Evolutionary conservation across 768 basidiomycete genomes (phyloP).

Genomic region (Xerocomellus dryophilus): DNA sequence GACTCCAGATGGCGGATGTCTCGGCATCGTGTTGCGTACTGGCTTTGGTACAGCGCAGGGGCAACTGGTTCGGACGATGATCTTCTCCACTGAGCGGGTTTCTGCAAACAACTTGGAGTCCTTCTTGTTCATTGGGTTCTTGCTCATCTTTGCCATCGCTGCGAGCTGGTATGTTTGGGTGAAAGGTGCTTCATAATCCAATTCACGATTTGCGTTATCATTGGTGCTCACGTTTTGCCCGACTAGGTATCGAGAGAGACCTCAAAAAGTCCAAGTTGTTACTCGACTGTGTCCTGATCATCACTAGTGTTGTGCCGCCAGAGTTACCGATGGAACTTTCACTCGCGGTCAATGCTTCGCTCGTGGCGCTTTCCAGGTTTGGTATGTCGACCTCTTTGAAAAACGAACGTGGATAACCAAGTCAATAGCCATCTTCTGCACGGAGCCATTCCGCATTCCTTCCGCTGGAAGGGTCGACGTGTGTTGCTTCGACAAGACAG

Average conservation of each 20-base stretch:
- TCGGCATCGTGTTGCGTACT: conserved; percentile 89
- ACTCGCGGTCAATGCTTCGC: conserved; percentile 90
- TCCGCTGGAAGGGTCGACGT: conserved; percentile 94
- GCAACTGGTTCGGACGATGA: conserved; percentile 97
- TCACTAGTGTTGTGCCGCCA: conserved; percentile 96
- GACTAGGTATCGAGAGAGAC: conserved; percentile 79
- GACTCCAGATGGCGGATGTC: conserved; percentile 89
- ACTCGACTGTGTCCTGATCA: conserved; percentile 92
- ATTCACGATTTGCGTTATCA: background rate
- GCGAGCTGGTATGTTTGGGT: conserved; percentile 99
- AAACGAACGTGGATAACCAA: background rate
- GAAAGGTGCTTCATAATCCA: conserved; percentile 58
- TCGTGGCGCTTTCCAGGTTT: conserved; percentile 90
- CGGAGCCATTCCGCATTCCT: conserved; percentile 97
- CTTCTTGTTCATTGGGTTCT: conserved; percentile 97
- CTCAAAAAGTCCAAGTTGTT: conserved; percentile 94
- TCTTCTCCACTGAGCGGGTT: conserved; percentile 95
- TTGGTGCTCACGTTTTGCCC: conserved; percentile 4
- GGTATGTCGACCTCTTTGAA: conserved; percentile 46
- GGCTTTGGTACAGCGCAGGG: conserved; percentile 98
- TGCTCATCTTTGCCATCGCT: conserved; percentile 95
- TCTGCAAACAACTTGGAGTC: conserved; percentile 95
- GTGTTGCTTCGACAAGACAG: conserved; percentile 99
- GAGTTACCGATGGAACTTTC: conserved; percentile 98
- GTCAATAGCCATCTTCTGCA: conserved; percentile 89